Conservation (phyloP, 345 rosid genomes). For the Populus simonii region DNA sequence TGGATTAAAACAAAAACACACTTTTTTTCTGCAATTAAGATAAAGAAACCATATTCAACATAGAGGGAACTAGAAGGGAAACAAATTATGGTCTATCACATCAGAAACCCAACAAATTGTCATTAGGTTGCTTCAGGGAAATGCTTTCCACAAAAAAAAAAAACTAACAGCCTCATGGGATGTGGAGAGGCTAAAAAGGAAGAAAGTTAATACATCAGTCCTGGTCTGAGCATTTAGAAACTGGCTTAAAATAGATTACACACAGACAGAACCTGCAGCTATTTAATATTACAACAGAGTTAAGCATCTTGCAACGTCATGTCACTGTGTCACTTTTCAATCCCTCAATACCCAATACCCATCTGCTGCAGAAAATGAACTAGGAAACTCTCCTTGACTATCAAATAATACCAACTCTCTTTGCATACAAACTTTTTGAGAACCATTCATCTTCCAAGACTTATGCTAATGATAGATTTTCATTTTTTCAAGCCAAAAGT, state of each 20-base stretch:
- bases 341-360: not conserved
- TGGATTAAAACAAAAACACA: conserved; percentile 3
- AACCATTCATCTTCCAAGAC: conserved; percentile 1
- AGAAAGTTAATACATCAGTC: not conserved
- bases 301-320: not conserved
- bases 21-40: not conserved
- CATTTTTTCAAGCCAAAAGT: not conserved
- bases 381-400: not conserved
- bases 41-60: not conserved
- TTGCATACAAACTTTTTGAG: not conserved
- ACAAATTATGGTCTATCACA: not conserved
- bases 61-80: not conserved
- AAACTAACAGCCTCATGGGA: no score
- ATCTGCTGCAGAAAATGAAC: not conserved
- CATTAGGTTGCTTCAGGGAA: not conserved
- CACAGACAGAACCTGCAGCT: not conserved
- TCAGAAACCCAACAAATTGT: not conserved
- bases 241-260: not conserved
- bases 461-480: not conserved
- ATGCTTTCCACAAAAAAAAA: not conserved
- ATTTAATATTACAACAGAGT: not conserved
- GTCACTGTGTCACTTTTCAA: not conserved
- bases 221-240: not conserved
- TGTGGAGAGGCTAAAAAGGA: not conserved
- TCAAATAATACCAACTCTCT: not conserved